These are phyloP conservation scores for Lepiota venenata DNA, from an alignment of 768 basidiomycete genomes.

Conservation along the genomic window DNA sequence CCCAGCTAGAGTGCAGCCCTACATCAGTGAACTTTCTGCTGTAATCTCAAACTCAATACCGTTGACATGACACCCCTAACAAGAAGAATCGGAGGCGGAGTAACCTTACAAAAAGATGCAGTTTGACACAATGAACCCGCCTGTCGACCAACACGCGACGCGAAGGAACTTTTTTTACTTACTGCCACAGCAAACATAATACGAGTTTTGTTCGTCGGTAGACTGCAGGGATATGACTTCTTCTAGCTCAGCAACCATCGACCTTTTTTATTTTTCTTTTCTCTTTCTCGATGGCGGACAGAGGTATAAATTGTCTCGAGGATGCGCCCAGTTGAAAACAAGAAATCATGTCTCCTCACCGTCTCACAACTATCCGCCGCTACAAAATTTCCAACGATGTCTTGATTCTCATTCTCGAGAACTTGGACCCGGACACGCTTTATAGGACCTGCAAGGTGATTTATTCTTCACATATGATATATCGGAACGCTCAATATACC, in stretches of 20 bases:
- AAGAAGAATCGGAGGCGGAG: constrained; percentile 33
- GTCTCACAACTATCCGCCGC: constrained; percentile 37
- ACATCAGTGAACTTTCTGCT: constrained; percentile 36
- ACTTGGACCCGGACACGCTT: constrained; percentile 45
- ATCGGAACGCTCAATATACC: too few relatives aligned
- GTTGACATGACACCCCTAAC: constrained; percentile 57
- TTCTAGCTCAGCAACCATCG: constrained; percentile 41
- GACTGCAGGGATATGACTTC: constrained; percentile 34
- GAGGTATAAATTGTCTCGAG: constrained; percentile 45
- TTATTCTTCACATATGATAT: neutral
- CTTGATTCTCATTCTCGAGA: constrained; percentile 44
- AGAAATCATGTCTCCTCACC: constrained; percentile 41
- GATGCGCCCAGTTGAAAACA: constrained; percentile 27
- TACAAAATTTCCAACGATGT: constrained; percentile 52
- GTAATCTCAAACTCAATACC: constrained; percentile 33
- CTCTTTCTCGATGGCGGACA: constrained; percentile 34
- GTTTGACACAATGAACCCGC: constrained; percentile 43
- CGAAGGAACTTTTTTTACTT: constrained; percentile 10
- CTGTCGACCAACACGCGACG: constrained; percentile 39
- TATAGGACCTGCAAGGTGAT: constrained; percentile 45
- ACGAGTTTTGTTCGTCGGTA: constrained; percentile 36
- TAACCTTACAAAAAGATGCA: constrained; percentile 47
- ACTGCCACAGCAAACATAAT: constrained; percentile 37
- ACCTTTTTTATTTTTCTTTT: constrained; percentile 39
- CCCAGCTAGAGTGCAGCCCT: constrained; percentile 28